Conservation (phyloP, 306 rosid species). For the Myrica gale region DNA sequence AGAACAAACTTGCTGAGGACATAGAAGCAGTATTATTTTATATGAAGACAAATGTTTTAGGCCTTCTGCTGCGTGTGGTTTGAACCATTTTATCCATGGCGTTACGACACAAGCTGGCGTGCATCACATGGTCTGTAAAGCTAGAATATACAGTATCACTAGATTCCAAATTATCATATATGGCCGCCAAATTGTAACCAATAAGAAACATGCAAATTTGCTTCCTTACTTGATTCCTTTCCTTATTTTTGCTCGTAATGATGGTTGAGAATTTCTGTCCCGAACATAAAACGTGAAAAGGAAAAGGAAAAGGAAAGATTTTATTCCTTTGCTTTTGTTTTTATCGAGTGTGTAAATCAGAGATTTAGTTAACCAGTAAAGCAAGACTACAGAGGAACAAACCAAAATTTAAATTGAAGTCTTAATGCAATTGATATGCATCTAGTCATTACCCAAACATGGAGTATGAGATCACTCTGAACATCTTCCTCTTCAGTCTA, state of each 20-base stretch:
- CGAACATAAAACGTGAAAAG: slow-evolving; percentile 16
- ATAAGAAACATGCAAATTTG: slow-evolving; percentile 26
- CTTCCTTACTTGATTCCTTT: slow-evolving; percentile 43
- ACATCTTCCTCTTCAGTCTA: neutral
- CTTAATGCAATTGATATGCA: neutral
- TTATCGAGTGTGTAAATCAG: neutral
- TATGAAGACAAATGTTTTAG: neutral
- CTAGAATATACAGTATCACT: slow-evolving; percentile 9
- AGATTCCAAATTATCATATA: neutral
- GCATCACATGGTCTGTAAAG: slow-evolving; percentile 18
- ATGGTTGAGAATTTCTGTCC: slow-evolving; percentile 34
- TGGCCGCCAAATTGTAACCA: slow-evolving; percentile 8
- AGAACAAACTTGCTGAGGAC: neutral
- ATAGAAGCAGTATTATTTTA: neutral
- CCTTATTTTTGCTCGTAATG: slow-evolving; percentile 36
- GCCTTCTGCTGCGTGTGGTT: too few species aligned
- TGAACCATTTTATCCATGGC: too few species aligned
- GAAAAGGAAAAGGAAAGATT: slow-evolving; percentile 12
- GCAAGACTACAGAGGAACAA: neutral
- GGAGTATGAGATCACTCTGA: too few species aligned
- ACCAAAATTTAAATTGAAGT: neutral
- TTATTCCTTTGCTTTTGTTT: slow-evolving; percentile 24
- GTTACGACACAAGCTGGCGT: too few species aligned
- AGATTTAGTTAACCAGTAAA: neutral
- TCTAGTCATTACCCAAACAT: neutral